A percentile compares a stretch with the other conserved stretches of the same genome.
Evolutionary conservation across 495 filamentous ascomycete species (phyloP).

Genomic region (Jackrogersella multiformis): DNA sequence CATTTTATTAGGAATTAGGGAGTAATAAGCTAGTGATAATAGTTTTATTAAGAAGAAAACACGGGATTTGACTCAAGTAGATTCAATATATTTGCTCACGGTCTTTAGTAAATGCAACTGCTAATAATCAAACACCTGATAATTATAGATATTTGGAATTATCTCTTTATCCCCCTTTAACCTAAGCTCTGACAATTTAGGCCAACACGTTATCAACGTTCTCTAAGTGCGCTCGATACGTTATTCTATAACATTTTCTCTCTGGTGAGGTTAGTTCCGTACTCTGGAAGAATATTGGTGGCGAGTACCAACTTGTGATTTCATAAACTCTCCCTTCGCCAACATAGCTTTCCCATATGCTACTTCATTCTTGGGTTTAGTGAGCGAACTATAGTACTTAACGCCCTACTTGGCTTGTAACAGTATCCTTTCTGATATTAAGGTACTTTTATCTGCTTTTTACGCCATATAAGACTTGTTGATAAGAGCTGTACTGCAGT

Average conservation of each 20-base stretch:
- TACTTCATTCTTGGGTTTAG: background rate
- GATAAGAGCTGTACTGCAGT: too few relatives aligned
- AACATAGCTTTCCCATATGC: background rate
- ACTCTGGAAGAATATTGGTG: background rate
- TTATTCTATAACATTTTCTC: background rate
- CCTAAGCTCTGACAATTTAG: background rate
- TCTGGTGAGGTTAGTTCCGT: background rate
- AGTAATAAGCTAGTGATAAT: too few relatives aligned
- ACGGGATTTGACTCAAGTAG: too few relatives aligned
- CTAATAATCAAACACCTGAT: too few relatives aligned
- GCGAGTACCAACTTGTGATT: background rate
- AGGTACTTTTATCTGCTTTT: too few relatives aligned
- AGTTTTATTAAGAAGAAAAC: background rate
- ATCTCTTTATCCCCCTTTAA: too few relatives aligned
- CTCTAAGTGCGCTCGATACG: background rate
- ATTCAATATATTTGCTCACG: too few relatives aligned
- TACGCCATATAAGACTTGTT: too few relatives aligned
- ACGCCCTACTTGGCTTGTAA: too few relatives aligned
- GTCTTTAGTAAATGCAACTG: too few relatives aligned
- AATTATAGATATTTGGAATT: too few relatives aligned
- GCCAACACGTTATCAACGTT: background rate
- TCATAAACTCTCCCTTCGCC: conserved; percentile 4
- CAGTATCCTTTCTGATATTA: background rate
- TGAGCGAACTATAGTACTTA: background rate
- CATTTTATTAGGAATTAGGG: too few relatives aligned